phyloP scores from a whole-genome alignment of 306 rosid species.

The Clitoria ternatea region DNA sequence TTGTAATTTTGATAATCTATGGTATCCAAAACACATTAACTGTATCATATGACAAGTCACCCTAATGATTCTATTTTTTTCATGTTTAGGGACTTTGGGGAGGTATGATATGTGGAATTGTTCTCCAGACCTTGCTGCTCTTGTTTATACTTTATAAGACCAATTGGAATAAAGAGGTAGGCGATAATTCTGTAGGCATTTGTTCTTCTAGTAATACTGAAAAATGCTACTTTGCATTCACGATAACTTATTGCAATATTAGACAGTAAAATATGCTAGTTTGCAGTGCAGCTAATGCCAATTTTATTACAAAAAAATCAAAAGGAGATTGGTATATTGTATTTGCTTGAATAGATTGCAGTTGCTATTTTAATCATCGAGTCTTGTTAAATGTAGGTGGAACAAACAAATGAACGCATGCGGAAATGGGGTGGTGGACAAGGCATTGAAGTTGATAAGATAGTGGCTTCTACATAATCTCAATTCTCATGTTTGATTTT shows the following conservation, averaged over 20 bases:
- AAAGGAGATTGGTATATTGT: background rate
- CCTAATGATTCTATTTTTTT: background rate
- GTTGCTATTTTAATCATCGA: background rate
- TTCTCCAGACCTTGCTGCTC: conserved; percentile 36
- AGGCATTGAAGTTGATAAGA: conserved; percentile 6
- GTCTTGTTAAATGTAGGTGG: conserved; percentile 25
- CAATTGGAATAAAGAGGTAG: conserved; percentile 48
- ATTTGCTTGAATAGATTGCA: too few relatives aligned
- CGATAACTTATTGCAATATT: conserved; percentile 5
- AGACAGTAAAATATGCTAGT: background rate
- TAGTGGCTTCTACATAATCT: conserved; percentile 20
- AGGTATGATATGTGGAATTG: conserved; percentile 48
- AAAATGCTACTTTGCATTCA: background rate
- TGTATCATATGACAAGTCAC: background rate
- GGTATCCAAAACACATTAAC: background rate
- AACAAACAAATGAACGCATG: conserved; percentile 35
- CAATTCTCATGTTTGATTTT: background rate
- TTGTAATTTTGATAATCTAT: background rate
- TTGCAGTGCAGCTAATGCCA: background rate
- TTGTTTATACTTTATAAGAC: conserved; percentile 35
- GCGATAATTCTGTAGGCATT: background rate
- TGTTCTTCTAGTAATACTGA: background rate
- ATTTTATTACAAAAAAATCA: background rate
- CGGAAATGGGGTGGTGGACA: conserved; percentile 40
- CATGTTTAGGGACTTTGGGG: conserved; percentile 44